A percentile compares a stretch with the other conserved stretches of the same genome.
These are phyloP conservation scores for Paxillus involutus DNA, from an alignment of 768 basidiomycete species.

Conservation along the genomic window DNA sequence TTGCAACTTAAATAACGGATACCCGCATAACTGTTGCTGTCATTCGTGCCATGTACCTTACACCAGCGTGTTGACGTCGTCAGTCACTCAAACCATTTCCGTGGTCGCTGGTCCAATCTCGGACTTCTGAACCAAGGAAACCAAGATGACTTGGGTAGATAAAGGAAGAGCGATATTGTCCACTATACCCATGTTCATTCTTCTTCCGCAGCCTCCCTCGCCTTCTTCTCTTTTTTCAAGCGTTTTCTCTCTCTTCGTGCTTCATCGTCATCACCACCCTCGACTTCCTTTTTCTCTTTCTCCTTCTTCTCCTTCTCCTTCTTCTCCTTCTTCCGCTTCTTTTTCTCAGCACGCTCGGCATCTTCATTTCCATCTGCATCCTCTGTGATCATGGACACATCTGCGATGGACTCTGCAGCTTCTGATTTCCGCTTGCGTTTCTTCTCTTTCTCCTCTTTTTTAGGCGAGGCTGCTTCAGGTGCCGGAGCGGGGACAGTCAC, in stretches of 20 bases:
- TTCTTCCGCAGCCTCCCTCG: constrained; percentile 39
- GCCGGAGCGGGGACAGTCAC: constrained; percentile 29
- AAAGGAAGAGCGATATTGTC: not conserved
- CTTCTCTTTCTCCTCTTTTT: constrained; percentile 68
- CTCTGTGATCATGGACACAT: constrained; percentile 40
- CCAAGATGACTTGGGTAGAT: not conserved
- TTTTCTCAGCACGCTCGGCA: constrained; percentile 55
- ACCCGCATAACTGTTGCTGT: too few relatives aligned
- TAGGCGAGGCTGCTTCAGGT: constrained; percentile 32
- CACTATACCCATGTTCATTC: constrained; percentile 12
- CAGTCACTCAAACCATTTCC: not conserved
- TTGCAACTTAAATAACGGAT: too few relatives aligned
- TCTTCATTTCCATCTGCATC: constrained; percentile 40
- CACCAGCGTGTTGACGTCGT: not conserved
- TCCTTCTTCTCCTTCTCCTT: constrained; percentile 45
- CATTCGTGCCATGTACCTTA: too few relatives aligned
- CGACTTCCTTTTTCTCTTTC: constrained; percentile 44
- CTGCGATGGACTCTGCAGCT: constrained; percentile 40
- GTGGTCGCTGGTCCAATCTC: not conserved
- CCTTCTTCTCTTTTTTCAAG: constrained; percentile 70
- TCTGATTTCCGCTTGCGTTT: constrained; percentile 85
- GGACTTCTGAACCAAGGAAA: not conserved
- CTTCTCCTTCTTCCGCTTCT: constrained; percentile 63
- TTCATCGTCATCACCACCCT: constrained; percentile 51
- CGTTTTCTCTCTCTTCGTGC: constrained; percentile 62